These are phyloP conservation scores for Solanum bukasovii DNA, from an alignment of 257 asterid genomes.

Conservation along the genomic window DNA sequence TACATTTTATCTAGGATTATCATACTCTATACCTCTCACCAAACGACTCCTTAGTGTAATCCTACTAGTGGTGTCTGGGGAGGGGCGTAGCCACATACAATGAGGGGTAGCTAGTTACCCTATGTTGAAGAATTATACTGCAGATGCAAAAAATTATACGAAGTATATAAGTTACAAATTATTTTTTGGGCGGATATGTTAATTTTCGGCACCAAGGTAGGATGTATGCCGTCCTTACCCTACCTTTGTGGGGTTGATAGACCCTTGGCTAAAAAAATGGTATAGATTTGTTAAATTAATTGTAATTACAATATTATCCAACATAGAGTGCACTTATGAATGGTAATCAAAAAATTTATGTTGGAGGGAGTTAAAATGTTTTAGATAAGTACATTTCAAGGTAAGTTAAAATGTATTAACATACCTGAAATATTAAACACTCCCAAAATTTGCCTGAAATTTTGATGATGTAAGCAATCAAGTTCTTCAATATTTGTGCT, in stretches of 20 bases:
- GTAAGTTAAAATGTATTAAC: not conserved
- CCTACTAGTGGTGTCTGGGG: not conserved
- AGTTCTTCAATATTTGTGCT: not conserved
- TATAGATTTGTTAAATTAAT: not conserved
- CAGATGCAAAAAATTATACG: not conserved
- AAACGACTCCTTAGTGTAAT: not conserved
- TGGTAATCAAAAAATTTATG: not conserved
- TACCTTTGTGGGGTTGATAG: not conserved
- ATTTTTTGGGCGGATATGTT: too few species aligned
- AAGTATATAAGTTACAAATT: too few species aligned
- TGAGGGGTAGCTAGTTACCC: not conserved
- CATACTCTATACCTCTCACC: too few species aligned
- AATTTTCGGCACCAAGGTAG: not conserved
- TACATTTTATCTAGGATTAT: too few species aligned
- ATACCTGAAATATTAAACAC: not conserved
- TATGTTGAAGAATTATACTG: too few species aligned
- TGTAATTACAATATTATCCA: not conserved
- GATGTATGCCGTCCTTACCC: not conserved
- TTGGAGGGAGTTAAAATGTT: not conserved
- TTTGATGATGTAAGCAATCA: not conserved
- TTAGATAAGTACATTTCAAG: not conserved
- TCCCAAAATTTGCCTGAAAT: not conserved
- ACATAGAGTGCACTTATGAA: not conserved
- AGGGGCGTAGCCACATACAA: not conserved
- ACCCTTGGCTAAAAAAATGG: not conserved